Conservation (phyloP, 352 stramenopile genomes). For the Pythium sp. region DNA sequence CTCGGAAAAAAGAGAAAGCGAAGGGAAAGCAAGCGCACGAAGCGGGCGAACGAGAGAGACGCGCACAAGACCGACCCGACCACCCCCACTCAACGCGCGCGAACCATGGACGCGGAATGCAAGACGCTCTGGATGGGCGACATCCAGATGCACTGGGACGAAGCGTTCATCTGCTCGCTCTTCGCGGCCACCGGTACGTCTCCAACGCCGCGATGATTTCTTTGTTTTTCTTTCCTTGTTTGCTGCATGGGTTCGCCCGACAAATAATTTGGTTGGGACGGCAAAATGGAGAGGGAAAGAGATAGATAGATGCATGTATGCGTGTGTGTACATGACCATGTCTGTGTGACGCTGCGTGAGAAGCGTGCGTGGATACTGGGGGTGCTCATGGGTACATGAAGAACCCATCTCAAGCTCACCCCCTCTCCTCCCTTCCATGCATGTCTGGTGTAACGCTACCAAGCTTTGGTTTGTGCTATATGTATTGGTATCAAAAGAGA, state of each 20-base stretch:
- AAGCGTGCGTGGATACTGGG: slow-evolving; percentile 4
- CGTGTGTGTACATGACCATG: neutral
- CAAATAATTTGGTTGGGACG: neutral
- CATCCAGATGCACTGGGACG: slow-evolving; percentile 90
- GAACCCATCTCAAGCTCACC: neutral
- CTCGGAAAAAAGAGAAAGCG: slow-evolving; percentile 12
- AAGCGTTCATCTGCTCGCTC: slow-evolving; percentile 84
- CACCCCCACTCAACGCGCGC: neutral
- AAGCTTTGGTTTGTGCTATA: neutral
- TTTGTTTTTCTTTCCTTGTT: neutral
- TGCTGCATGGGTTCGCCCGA: neutral
- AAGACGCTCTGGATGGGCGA: slow-evolving; percentile 91
- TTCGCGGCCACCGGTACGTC: slow-evolving; percentile 68
- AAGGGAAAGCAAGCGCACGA: slow-evolving; percentile 10
- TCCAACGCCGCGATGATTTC: neutral
- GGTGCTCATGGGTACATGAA: slow-evolving; percentile 6
- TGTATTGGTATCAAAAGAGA: neutral
- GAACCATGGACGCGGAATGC: slow-evolving; percentile 48
- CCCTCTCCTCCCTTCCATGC: neutral
- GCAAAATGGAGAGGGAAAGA: neutral
- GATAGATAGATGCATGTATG: neutral
- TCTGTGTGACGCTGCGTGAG: neutral
- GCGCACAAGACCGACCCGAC: slow-evolving; percentile 1
- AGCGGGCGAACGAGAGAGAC: slow-evolving; percentile 18
- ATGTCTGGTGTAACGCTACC: neutral